Percentiles rank a stretch among this genome's conserved stretches.
phyloP scores from a whole-genome alignment of 1,284 basidiomycete genomes.

The Singerocomus inundabilis region DNA sequence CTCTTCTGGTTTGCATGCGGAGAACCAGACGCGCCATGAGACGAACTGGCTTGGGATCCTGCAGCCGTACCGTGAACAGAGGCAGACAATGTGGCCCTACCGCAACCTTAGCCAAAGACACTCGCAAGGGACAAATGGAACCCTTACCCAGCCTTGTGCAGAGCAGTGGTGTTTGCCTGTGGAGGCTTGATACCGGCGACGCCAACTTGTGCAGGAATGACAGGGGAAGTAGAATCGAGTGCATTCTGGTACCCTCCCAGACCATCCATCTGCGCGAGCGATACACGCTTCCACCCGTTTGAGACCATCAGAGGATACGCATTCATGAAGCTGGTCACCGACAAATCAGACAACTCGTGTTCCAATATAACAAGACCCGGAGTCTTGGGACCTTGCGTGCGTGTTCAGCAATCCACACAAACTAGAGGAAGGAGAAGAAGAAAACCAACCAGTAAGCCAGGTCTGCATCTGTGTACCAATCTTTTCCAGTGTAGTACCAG shows the following conservation, averaged over 20 bases:
- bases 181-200: slow-evolving; percentile 23
- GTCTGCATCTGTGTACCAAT: slow-evolving; percentile 48
- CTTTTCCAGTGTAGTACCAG: slow-evolving; percentile 39
- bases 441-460: slow-evolving; percentile 53
- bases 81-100: slow-evolving; percentile 5
- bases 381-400: slow-evolving; percentile 51
- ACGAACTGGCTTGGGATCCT: slow-evolving; percentile 7
- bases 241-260: slow-evolving; percentile 58
- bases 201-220: slow-evolving; percentile 24
- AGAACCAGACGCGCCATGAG: slow-evolving; percentile 19
- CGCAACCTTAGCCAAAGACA: neutral
- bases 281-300: slow-evolving; percentile 67
- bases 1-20: slow-evolving; percentile 37
- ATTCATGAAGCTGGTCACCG: slow-evolving; percentile 68
- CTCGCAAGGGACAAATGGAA: neutral
- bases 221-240: slow-evolving; percentile 26
- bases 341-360: slow-evolving; percentile 70
- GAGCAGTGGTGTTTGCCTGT: slow-evolving; percentile 2
- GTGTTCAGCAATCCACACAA: slow-evolving; percentile 7
- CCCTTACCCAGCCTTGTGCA: slow-evolving; percentile 10
- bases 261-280: slow-evolving; percentile 50
- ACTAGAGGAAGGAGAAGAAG: neutral
- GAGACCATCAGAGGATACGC: slow-evolving; percentile 62
- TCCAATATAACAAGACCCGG: slow-evolving; percentile 81
- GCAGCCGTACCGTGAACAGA: neutral